Percentiles rank a stretch among this genome's conserved stretches.
phyloP scores from a whole-genome alignment of 495 filamentous ascomycete genomes.

The Penicillium daleae region DNA sequence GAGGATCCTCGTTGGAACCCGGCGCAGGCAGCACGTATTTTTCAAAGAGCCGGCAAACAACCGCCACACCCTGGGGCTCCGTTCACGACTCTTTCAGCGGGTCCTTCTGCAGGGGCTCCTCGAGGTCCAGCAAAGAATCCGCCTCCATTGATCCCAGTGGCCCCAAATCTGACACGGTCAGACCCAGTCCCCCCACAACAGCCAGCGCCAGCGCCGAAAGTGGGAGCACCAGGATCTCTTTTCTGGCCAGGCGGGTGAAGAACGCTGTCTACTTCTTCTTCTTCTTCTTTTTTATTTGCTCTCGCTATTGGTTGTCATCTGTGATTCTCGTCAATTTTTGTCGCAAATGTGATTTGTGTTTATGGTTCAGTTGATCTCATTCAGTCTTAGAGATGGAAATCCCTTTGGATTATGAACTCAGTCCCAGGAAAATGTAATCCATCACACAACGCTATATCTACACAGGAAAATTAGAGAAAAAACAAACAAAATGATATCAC shows the following conservation, averaged over 20 bases:
- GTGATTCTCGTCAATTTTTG: neutral
- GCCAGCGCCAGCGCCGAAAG: neutral
- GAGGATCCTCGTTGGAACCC: too few relatives aligned
- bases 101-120: too few relatives aligned
- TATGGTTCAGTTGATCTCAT: neutral
- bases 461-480: conserved; percentile 17
- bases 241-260: too few relatives aligned
- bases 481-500: conserved; percentile 8
- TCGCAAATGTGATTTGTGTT: too few relatives aligned
- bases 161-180: neutral
- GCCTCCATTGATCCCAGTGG: neutral
- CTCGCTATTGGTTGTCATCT: neutral
- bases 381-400: neutral
- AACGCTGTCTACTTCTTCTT: too few relatives aligned
- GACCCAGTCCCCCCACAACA: neutral
- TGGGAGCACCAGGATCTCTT: too few relatives aligned
- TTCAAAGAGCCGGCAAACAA: too few relatives aligned
- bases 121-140: neutral
- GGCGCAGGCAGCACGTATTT: too few relatives aligned
- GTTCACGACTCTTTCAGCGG: neutral
- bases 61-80: neutral
- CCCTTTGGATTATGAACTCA: conserved; percentile 11
- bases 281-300: too few relatives aligned
- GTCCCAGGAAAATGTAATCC: conserved; percentile 10
- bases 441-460: conserved; percentile 27